Base-by-base conservation (phyloP, 2,329 filamentous ascomycete genomes). In the Sporothrix pseudoabietina region DNA sequence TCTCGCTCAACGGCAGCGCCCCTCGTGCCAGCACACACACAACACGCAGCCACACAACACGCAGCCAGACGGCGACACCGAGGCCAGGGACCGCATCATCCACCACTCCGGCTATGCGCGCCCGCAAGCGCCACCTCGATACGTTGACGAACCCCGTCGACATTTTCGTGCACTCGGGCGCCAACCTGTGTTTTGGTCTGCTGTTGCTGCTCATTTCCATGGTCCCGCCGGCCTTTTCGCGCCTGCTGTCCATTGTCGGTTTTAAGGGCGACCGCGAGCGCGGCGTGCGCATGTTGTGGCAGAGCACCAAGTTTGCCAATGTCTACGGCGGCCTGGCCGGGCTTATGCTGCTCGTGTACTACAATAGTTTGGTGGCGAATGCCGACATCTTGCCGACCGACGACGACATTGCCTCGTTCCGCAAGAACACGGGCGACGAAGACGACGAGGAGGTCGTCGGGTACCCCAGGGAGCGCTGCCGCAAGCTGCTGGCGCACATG, bases 261-360 rank as follows among this genome's bases (percentile, higher is more conserved):
- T 98, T 98, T 83, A 90, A 89, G 75, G 96, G 96, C 44, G 94
- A 98, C 80, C 91, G 94, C 59, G 89, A 93, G 75, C 87, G 91
- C 54, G 96, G 94, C 10, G 86, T 98, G 44, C 86, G 87, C 54
- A 92, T 98, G 88, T 88, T 99, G 4, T 99, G 96, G 96, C 90
- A 93, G 79, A 93, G 94, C 14, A 94, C 93, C 30, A 90, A 90
- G 69, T 96, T 94, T 80, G 83, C 90, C 75, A 97, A 97, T 80
- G 88, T 98, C 78, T 97, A 98, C 79, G 95, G 94, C n/a, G 95
- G 93, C 7, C 91, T 98, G 79, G 91, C 94, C 0, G 93, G 91
- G 0, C 86, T 98, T 55, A 88, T 93, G 35, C 84, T 98, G 0
- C 86, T 98, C 19, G 90, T 89, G 0, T 98, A 94, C 81, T 97